phyloP scores from a whole-genome alignment of 2,329 filamentous ascomycete species.

The Dactylellina haptotyla region DNA sequence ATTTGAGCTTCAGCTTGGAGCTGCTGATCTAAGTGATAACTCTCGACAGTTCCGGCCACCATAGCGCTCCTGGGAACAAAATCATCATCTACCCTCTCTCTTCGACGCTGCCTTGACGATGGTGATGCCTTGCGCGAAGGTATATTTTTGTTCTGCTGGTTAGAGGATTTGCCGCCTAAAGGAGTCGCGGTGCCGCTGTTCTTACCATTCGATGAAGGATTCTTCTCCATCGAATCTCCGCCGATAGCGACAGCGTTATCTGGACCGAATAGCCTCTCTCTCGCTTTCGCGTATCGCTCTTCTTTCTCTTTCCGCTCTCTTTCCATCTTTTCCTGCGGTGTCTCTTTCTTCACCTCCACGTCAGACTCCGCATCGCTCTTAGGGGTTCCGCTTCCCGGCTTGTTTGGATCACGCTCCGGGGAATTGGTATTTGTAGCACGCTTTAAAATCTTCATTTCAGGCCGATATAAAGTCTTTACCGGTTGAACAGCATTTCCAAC shows the following conservation, averaged over 20 bases:
- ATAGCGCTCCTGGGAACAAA: conserved; percentile 53
- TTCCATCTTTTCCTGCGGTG: conserved; percentile 52
- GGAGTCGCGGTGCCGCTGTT: conserved; percentile 50
- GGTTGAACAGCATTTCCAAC: conserved; percentile 33
- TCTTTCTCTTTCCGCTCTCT: conserved; percentile 55
- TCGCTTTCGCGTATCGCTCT: conserved; percentile 55
- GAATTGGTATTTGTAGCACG: conserved; percentile 51
- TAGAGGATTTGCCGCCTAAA: conserved; percentile 18
- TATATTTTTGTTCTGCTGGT: conserved; percentile 38
- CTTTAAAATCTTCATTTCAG: conserved; percentile 58
- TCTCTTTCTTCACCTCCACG: conserved; percentile 44
- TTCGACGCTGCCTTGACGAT: conserved; percentile 35
- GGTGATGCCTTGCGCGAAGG: conserved; percentile 52
- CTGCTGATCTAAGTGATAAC: conserved; percentile 49
- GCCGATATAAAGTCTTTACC: conserved; percentile 56
- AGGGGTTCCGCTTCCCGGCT: conserved; percentile 45
- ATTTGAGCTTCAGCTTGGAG: conserved; percentile 42
- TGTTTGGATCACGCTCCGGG: conserved; percentile 37
- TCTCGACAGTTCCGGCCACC: conserved; percentile 52
- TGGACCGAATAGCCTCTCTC: conserved; percentile 56
- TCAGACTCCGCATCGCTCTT: conserved; percentile 53
- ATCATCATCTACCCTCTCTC: conserved; percentile 46
- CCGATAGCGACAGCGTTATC: conserved; percentile 36
- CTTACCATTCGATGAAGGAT: conserved; percentile 41
- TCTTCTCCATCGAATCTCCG: conserved; percentile 44